Conservation (phyloP, 2,329 filamentous ascomycete species). For the Arthrinium puccinioides region DNA sequence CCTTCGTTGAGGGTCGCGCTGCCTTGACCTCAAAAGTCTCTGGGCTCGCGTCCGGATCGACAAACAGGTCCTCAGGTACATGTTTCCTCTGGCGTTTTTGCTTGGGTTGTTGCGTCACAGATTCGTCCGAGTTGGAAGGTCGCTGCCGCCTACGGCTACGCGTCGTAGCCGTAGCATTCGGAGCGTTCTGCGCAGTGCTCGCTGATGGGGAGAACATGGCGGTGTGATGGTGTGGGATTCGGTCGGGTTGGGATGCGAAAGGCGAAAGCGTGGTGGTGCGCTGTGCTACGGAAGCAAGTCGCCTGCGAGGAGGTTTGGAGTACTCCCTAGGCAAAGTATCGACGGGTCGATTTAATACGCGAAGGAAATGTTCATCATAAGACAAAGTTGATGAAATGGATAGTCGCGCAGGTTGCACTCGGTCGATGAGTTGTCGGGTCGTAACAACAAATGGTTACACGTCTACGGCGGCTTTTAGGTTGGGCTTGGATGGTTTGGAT, state of each 20-base stretch:
- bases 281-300: too few relatives aligned
- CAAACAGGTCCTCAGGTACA: slow-evolving; percentile 49
- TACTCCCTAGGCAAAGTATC: too few relatives aligned
- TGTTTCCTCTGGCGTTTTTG: slow-evolving; percentile 56
- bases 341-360: too few relatives aligned
- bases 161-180: slow-evolving; percentile 22
- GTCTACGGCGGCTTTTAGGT: too few relatives aligned
- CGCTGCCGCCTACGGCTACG: slow-evolving; percentile 56
- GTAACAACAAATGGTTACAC: background rate
- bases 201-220: slow-evolving; percentile 54
- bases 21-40: slow-evolving; percentile 52
- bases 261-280: slow-evolving; percentile 3
- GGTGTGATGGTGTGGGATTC: slow-evolving; percentile 8
- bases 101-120: slow-evolving; percentile 49
- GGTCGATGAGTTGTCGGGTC: slow-evolving; percentile 4
- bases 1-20: slow-evolving; percentile 39
- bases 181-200: slow-evolving; percentile 31
- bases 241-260: slow-evolving; percentile 7
- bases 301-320: too few relatives aligned
- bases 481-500: too few relatives aligned
- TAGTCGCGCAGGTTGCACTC: background rate
- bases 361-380: too few relatives aligned
- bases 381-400: too few relatives aligned
- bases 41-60: slow-evolving; percentile 40
- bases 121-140: slow-evolving; percentile 48